These are phyloP conservation scores for Fusarium multiceps DNA, from an alignment of 2,329 filamentous ascomycete genomes.

Conservation along the genomic window DNA sequence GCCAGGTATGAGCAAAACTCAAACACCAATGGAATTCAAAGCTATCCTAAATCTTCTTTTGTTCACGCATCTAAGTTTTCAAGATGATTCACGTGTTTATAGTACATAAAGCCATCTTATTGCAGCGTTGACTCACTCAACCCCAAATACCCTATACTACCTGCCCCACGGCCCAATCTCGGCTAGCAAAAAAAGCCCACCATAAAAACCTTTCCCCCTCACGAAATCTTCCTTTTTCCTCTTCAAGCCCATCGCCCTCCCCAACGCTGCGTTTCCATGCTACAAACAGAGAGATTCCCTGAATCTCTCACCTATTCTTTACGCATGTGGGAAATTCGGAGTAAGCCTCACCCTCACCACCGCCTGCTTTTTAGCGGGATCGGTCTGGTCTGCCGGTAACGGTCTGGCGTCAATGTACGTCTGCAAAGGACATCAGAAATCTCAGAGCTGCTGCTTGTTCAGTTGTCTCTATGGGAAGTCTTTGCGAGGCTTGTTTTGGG, in stretches of 20 bases:
- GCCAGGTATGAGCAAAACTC: too few relatives aligned
- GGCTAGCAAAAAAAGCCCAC: conserved; percentile 15
- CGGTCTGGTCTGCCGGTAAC: conserved; percentile 79
- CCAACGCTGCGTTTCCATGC: conserved; percentile 97
- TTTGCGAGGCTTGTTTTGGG: conserved; percentile 86
- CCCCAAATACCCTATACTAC: conserved; percentile 24
- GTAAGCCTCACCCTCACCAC: conserved; percentile 77
- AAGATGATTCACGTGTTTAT: too few relatives aligned
- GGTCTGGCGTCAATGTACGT: conserved; percentile 83
- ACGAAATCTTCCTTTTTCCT: conserved; percentile 49
- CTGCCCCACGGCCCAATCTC: conserved; percentile 14
- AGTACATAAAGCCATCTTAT: too few relatives aligned
- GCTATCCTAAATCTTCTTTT: too few relatives aligned
- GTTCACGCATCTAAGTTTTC: too few relatives aligned
- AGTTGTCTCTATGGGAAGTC: conserved; percentile 81
- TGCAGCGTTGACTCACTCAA: not conserved
- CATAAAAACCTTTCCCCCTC: conserved; percentile 49
- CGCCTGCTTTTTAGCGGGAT: not conserved
- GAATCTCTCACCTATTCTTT: conserved; percentile 27
- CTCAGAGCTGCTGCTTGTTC: conserved; percentile 63
- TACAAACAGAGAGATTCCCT: conserved; percentile 72
- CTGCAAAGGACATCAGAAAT: conserved; percentile 95
- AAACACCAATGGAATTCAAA: too few relatives aligned
- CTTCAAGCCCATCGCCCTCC: conserved; percentile 72
- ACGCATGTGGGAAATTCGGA: conserved; percentile 98